A percentile compares a stretch with the other conserved stretches of the same genome.
These are phyloP conservation scores for Aspergillus japonicus DNA, from an alignment of 2,329 filamentous ascomycete genomes.

Conservation along the genomic window DNA sequence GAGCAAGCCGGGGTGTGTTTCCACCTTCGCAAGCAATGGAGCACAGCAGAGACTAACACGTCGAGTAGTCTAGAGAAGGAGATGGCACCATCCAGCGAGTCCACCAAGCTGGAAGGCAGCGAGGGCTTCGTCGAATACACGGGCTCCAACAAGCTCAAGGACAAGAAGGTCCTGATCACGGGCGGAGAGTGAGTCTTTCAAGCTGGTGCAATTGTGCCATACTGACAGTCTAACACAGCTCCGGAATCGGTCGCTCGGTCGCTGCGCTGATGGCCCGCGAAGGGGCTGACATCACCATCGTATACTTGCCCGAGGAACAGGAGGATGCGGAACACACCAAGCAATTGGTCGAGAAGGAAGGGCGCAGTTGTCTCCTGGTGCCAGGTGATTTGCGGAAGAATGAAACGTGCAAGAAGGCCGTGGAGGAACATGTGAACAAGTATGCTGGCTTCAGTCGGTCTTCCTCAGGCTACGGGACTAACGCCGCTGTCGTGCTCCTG, in stretches of 20 bases:
- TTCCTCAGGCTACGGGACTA: background rate
- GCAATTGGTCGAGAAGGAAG: constrained; percentile 52
- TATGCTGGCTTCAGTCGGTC: constrained; percentile 21
- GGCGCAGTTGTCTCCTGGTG: constrained; percentile 49
- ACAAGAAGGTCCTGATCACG: constrained; percentile 55
- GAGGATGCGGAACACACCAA: constrained; percentile 57
- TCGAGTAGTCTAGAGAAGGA: constrained; percentile 9
- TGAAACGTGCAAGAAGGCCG: constrained; percentile 50
- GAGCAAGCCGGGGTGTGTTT: constrained; percentile 28
- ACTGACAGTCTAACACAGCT: constrained; percentile 32
- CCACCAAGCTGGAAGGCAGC: constrained; percentile 33
- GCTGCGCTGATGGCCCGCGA: constrained; percentile 59
- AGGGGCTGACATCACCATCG: constrained; percentile 57
- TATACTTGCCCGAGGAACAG: constrained; percentile 57
- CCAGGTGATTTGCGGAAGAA: constrained; percentile 52
- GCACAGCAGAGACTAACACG: background rate
- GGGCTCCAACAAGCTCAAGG: constrained; percentile 52
- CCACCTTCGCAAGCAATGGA: too few species aligned
- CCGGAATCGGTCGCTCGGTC: constrained; percentile 56
- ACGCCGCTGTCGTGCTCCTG: constrained; percentile 30
- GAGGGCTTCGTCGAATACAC: constrained; percentile 37
- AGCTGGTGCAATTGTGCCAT: background rate
- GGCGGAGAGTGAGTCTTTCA: constrained; percentile 52
- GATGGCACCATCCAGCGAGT: constrained; percentile 33
- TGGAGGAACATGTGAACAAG: constrained; percentile 55